A percentile compares a stretch with the other conserved stretches of the same genome.
These are phyloP conservation scores for Eimeria tenella DNA, from an alignment of 169 alveolate species.

Conservation along the genomic window DNA sequence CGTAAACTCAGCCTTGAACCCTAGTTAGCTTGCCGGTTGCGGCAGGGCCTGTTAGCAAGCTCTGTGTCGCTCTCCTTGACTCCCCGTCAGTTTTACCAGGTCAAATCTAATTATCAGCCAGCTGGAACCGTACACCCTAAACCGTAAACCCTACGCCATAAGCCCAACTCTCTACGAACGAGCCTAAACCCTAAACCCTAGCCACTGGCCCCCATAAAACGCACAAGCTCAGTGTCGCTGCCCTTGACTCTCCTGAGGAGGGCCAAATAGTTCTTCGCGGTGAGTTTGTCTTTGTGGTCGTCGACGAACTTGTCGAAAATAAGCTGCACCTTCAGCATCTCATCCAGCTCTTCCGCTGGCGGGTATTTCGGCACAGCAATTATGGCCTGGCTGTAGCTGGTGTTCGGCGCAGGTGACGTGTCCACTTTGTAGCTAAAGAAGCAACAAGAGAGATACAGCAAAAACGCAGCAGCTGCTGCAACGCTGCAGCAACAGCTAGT, in stretches of 20 bases:
- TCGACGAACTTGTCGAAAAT: slow-evolving; percentile 81
- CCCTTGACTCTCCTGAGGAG: slow-evolving; percentile 76
- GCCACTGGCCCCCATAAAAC: background rate
- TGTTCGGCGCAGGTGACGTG: slow-evolving; percentile 55
- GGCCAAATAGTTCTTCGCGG: slow-evolving; percentile 65
- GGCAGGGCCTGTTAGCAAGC: background rate
- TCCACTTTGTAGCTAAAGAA: slow-evolving; percentile 74
- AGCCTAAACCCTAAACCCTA: slow-evolving; percentile 4
- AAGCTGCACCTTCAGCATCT: slow-evolving; percentile 77
- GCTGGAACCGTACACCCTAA: background rate
- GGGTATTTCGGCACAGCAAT: slow-evolving; percentile 83
- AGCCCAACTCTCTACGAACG: background rate
- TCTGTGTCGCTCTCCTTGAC: background rate
- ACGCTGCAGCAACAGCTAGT: no score
- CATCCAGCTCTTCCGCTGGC: slow-evolving; percentile 80
- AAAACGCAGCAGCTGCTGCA: no score
- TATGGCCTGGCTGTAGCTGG: slow-evolving; percentile 80
- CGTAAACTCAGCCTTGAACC: background rate
- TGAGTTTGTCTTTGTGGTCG: slow-evolving; percentile 77
- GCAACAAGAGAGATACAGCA: background rate
- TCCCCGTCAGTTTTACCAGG: background rate
- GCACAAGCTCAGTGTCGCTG: slow-evolving; percentile 75
- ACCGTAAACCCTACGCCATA: slow-evolving; percentile 5
- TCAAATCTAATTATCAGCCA: background rate
- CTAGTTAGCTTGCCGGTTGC: background rate